A percentile compares a stretch with the other conserved stretches of the same genome.
phyloP scores from a whole-genome alignment of 805 yeast genomes.

The Lachancea thermotolerans region DNA sequence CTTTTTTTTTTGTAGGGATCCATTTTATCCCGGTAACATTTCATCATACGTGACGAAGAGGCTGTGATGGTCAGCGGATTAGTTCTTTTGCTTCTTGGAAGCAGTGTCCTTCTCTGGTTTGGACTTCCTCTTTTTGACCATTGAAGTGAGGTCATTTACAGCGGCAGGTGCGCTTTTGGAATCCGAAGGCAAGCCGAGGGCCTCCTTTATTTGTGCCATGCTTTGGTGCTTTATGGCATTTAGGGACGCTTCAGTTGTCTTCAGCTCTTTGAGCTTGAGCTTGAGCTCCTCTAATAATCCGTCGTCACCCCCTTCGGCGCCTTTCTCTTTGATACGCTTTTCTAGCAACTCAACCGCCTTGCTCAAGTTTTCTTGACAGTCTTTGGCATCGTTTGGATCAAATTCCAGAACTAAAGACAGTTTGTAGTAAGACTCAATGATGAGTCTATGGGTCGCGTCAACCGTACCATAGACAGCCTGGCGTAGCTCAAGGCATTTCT shows the following conservation, averaged over 20 bases:
- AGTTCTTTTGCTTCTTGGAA: constrained; percentile 1
- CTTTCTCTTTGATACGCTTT: constrained; percentile 34
- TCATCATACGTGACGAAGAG: no score
- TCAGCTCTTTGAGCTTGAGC: constrained; percentile 49
- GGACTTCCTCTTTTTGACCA: constrained; percentile 45
- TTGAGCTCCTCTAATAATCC: constrained; percentile 43
- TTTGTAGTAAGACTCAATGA: constrained; percentile 78
- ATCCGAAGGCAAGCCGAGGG: constrained; percentile 4
- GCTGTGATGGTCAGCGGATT: background rate
- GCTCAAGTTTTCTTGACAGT: constrained; percentile 49
- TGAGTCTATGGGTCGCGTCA: constrained; percentile 39
- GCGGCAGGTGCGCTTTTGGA: constrained; percentile 15
- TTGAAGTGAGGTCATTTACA: constrained; percentile 56
- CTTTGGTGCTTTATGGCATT: constrained; percentile 13
- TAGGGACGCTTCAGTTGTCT: constrained; percentile 32
- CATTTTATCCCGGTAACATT: no score
- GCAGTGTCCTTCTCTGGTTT: background rate
- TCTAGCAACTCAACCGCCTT: constrained; percentile 47
- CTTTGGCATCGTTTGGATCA: constrained; percentile 38
- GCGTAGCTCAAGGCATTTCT: constrained; percentile 41
- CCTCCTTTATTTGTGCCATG: constrained; percentile 16
- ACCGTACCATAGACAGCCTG: background rate
- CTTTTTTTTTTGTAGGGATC: background rate
- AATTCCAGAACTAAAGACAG: constrained; percentile 75
- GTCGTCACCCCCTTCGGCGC: constrained; percentile 36